Conservation (phyloP, 192 early-diverging fungal genomes). For the Diversispora eburnea region DNA sequence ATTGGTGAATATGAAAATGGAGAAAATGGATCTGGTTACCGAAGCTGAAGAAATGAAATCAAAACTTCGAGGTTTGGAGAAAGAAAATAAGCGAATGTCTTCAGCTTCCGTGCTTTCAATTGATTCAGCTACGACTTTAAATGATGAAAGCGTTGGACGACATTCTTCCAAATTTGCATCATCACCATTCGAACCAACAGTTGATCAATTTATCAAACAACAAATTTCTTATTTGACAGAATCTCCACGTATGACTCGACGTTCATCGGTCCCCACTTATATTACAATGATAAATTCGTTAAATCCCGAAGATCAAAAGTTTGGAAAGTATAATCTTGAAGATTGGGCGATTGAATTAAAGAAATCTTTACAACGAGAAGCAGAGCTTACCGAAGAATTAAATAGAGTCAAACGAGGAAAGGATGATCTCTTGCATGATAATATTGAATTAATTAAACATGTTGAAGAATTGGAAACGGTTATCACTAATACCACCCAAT, state of each 20-base stretch:
- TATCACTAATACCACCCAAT: constrained; percentile 34
- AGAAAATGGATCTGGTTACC: constrained; percentile 43
- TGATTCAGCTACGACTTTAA: constrained; percentile 10
- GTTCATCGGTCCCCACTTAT: neutral
- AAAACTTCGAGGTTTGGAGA: constrained; percentile 41
- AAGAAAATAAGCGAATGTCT: constrained; percentile 46
- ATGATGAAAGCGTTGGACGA: neutral
- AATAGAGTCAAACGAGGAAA: constrained; percentile 39
- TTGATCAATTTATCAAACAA: neutral
- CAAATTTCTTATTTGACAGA: neutral
- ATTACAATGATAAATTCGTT: neutral
- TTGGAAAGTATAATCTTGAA: neutral
- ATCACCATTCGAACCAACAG: neutral
- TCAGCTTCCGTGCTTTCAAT: constrained; percentile 13
- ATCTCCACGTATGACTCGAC: neutral
- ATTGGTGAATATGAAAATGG: constrained; percentile 54
- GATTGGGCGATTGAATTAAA: constrained; percentile 8
- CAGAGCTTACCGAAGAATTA: constrained; percentile 34
- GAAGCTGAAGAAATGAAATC: constrained; percentile 56
- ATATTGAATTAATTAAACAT: constrained; percentile 25
- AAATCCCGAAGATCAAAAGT: neutral
- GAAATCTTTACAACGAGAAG: neutral
- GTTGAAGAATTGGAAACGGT: constrained; percentile 28
- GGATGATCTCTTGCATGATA: constrained; percentile 37
- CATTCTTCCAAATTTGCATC: neutral